Evolutionary conservation across 441 rosid genomes (phyloP), one percentile per base, ranked within the genome.

Genomic region (Raphanus hybrid): DNA sequence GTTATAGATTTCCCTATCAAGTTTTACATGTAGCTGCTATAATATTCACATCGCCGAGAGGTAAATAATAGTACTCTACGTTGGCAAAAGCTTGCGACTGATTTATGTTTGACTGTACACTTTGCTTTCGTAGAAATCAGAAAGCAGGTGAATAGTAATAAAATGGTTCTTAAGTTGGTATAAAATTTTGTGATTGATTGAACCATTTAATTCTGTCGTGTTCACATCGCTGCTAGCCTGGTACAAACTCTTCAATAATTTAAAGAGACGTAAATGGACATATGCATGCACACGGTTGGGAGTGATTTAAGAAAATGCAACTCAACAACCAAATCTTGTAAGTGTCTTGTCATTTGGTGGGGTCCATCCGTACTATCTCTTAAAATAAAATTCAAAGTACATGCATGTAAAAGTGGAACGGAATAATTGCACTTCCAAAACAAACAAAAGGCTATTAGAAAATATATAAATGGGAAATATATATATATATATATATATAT

Each of bases 231-330:
- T 37, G 69, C 37, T 29, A 65, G 67, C 35, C 23, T 50, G 67
- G 72, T 65, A 43, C 50, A 43, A 43, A 43, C 50, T 43, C 50
- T 43, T 10, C 50, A 43, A 43, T 43, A 43, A 43, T 43, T 43
- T 43, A 43, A 9, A 43, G 50, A 3, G 11, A 43, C 76, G 55
- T 71, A 65, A 58, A 43, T 43, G 67, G 80, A 77, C 76, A 77
- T 75, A 75, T 77, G 80, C 80, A 77, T 77, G 80, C 80, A 77
- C 80, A 77, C 80, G 80, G 76, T 77, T 77, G 80, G 68, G 32
- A 77, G 71, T 77, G 43, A 71, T 77, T 71, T 50, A 77, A 57
- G 80, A 71, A 48, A 14, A 57, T 64, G 55, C 43, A 64, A 70
- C 75, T 77, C 80, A 77, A 77, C 72, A 71, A 77, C 73, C n/a